Base-by-base conservation (phyloP, 352 stramenopile species). In the Phytophthora meadii region DNA sequence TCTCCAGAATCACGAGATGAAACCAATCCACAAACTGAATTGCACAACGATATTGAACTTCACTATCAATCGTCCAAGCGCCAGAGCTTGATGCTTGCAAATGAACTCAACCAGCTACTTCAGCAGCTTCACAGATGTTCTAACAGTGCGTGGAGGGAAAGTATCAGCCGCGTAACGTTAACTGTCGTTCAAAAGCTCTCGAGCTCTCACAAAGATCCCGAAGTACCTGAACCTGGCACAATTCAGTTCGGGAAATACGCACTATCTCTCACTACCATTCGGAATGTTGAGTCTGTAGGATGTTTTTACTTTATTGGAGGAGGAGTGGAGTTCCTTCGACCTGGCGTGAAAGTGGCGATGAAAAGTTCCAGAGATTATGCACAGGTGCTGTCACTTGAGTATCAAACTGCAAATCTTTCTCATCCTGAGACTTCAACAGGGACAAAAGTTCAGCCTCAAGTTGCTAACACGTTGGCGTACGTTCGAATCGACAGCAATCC, bases 271-370 rank as follows among this genome's bases (percentile, higher is more conserved):
- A 40, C 61, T 0, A 46, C 30, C 25, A n/a, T 83, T 0, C 67
- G 46, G 14, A 39, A 40, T 11, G 36, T 78, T 4, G 78, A 87
- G 37, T 32, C 52, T 4, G n/a, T 70, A 5, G 78, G 70, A 1
- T 75, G 61, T 24, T 47, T 84, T 0, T 76, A 81, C 40, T 54
- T 72, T 25, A 50, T 87, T 14, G 51, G 62, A 9, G 78, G 74
- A 27, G 41, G 45, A n/a, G n/a, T 74, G 4, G 76, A 87, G 3
- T 84, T 81, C 15, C 39, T 82, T 5, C 74, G 78, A 15, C 63
- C 68, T 8, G 76, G 78, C 5, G 45, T 70, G 0, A 65, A 44
- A 12, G 70, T 76, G 9, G 55, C 82, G 47, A 58, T 87, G 17
- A 25, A 30, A 17, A 54, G 73, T 1, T 78, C 72, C 14, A 61